phyloP scores from a whole-genome alignment of 352 stramenopile genomes.

The Globisporangium orthogonon region DNA sequence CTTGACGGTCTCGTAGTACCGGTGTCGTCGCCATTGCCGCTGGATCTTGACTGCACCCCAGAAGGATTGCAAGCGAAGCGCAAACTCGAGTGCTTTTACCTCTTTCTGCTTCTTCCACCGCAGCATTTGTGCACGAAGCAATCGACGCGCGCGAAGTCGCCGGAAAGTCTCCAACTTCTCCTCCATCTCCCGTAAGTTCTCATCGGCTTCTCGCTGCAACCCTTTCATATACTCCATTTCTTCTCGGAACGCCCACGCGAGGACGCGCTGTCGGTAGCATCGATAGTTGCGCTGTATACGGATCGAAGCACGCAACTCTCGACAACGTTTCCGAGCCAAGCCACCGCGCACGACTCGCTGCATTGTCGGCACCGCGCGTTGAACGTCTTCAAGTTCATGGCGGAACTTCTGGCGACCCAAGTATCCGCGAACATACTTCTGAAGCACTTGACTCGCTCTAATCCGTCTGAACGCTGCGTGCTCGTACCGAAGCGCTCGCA shows the following conservation, averaged over 20 bases:
- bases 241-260: conserved; percentile 48
- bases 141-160: conserved; percentile 34
- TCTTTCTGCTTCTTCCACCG: conserved; percentile 33
- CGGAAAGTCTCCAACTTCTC: conserved; percentile 38
- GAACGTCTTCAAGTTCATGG: conserved; percentile 25
- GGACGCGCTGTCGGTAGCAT: conserved; percentile 38
- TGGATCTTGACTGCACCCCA: conserved; percentile 55
- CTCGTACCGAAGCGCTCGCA: conserved; percentile 31
- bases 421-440: conserved; percentile 50
- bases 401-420: conserved; percentile 36
- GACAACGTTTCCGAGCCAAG: conserved; percentile 28
- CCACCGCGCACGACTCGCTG: conserved; percentile 46
- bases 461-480: conserved; percentile 31
- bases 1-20: conserved; percentile 35
- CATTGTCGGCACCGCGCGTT: conserved; percentile 39
- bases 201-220: conserved; percentile 36
- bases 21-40: conserved; percentile 46
- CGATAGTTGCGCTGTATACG: conserved; percentile 52
- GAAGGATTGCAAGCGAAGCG: conserved; percentile 35
- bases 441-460: conserved; percentile 26
- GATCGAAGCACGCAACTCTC: conserved; percentile 28
- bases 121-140: conserved; percentile 40
- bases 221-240: conserved; percentile 46
- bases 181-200: conserved; percentile 38
- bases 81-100: conserved; percentile 17